These are phyloP conservation scores for Novymonas esmeraldas DNA, from an alignment of 208 protist genomes.

Conservation along the genomic window DNA sequence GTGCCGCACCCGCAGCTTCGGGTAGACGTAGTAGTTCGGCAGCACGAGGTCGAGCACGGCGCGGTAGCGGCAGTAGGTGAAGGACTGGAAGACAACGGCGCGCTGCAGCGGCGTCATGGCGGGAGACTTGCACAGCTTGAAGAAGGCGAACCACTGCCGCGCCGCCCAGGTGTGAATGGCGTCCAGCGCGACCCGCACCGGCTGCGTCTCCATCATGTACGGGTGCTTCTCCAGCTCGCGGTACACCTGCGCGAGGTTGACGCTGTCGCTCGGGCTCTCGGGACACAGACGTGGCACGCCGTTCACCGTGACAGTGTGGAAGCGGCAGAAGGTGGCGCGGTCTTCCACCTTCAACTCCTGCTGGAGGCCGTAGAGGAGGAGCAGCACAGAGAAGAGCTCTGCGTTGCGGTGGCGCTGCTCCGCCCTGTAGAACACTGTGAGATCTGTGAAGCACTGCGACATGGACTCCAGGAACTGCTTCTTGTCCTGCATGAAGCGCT, in stretches of 20 bases:
- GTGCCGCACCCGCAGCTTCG: constrained; percentile 56
- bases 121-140: constrained; percentile 48
- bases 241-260: constrained; percentile 78
- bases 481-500: constrained; percentile 75
- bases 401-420: constrained; percentile 65
- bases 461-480: constrained; percentile 87
- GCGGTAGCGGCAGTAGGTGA: constrained; percentile 84
- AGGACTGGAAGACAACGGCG: constrained; percentile 79
- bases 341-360: constrained; percentile 80
- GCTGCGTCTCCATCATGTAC: constrained; percentile 54
- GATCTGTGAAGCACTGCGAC: constrained; percentile 85
- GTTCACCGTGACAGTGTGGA: constrained; percentile 30
- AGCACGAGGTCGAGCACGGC: constrained; percentile 79
- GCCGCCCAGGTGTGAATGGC: constrained; percentile 74
- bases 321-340: constrained; percentile 66
- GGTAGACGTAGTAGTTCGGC: constrained; percentile 69
- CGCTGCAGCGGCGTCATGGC: constrained; percentile 75
- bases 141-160: constrained; percentile 80
- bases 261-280: constrained; percentile 55
- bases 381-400: constrained; percentile 79
- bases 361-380: constrained; percentile 83
- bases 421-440: constrained; percentile 72
- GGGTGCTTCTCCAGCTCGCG: constrained; percentile 74
- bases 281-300: constrained; percentile 29
- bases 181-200: constrained; percentile 54